Percentiles rank a stretch among this genome's conserved stretches.
These are phyloP conservation scores for Glycine latifolia DNA, from an alignment of 306 rosid genomes.

Conservation along the genomic window DNA sequence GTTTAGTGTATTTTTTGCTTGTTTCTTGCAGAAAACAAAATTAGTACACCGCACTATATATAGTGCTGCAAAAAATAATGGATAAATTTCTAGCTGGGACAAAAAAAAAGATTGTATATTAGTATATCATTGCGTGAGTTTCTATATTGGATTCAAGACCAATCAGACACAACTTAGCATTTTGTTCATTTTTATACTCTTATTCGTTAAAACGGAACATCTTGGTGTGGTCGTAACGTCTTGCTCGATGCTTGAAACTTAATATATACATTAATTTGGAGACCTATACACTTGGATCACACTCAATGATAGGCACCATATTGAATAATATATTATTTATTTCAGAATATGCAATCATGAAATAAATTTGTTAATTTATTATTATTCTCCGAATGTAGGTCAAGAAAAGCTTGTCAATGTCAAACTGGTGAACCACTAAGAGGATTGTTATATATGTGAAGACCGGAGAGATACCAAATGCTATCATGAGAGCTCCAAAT, in stretches of 20 bases:
- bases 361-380: neutral
- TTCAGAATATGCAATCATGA: neutral
- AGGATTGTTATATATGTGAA: neutral
- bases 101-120: neutral
- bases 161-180: neutral
- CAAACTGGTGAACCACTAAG: neutral
- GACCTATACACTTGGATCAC: conserved; percentile 13
- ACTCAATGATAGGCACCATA: neutral
- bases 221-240: conserved; percentile 16
- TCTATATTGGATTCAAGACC: conserved; percentile 11
- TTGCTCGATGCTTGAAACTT: neutral
- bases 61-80: neutral
- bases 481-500: neutral
- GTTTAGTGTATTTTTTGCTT: too few species aligned
- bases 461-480: neutral
- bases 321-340: neutral
- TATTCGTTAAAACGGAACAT: neutral
- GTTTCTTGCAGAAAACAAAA: too few species aligned
- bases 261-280: neutral
- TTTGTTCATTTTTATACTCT: neutral
- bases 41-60: too few species aligned
- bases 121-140: conserved; percentile 30
- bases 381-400: neutral
- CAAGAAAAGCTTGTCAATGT: neutral
- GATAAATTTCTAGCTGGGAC: neutral